These are phyloP conservation scores for Pseudogymnoascus sp. DNA, from an alignment of 2,329 filamentous ascomycete genomes.

Conservation along the genomic window DNA sequence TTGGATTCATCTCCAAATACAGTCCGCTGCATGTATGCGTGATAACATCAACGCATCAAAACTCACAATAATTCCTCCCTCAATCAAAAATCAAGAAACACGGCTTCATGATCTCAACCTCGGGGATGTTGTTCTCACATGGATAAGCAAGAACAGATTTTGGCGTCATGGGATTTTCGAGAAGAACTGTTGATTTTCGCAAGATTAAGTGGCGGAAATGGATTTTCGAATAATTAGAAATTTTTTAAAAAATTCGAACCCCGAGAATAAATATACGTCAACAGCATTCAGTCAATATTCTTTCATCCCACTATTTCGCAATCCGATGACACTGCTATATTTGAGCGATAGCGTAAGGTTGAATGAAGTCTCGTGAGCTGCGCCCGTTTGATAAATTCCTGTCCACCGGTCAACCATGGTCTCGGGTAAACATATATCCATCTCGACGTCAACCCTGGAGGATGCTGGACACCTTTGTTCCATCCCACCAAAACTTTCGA, in stretches of 20 bases:
- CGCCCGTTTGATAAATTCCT: background rate
- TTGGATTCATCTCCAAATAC: background rate
- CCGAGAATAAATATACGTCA: too few relatives aligned
- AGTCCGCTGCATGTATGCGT: background rate
- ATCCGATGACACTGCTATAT: too few relatives aligned
- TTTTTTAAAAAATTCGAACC: too few relatives aligned
- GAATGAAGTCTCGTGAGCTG: too few relatives aligned
- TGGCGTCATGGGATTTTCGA: background rate
- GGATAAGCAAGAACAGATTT: background rate
- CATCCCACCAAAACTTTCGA: background rate
- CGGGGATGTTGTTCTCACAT: background rate
- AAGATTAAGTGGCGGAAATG: background rate
- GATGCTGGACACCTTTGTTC: background rate
- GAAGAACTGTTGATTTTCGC: background rate
- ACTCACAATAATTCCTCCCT: background rate
- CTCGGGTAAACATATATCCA: background rate
- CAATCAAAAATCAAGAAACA: background rate
- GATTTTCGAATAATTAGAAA: too few relatives aligned
- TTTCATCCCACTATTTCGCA: too few relatives aligned
- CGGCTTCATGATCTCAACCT: background rate
- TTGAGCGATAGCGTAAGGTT: too few relatives aligned
- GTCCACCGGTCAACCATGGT: background rate
- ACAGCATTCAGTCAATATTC: too few relatives aligned
- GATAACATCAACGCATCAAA: background rate
- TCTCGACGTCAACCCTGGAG: background rate